phyloP scores from a whole-genome alignment of 1,284 basidiomycete species.

The Cerioporus squamosus region DNA sequence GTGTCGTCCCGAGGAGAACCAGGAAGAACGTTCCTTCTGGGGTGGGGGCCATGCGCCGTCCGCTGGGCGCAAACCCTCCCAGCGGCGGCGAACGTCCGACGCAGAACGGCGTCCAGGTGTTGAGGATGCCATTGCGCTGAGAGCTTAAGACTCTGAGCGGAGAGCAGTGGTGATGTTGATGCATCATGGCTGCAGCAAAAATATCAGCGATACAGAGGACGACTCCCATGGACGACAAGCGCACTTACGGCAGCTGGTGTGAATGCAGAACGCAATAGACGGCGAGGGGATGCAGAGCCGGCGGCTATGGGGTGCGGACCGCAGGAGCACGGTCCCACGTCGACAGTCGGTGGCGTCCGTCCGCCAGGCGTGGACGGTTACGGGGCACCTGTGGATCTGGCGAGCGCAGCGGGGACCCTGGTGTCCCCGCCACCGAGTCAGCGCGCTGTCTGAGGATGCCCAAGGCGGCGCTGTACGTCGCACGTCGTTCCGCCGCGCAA shows the following conservation, averaged over 20 bases:
- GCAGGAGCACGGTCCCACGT: constrained; percentile 17
- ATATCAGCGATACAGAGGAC: constrained; percentile 1
- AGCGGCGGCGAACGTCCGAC: neutral
- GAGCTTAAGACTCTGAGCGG: neutral
- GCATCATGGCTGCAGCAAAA: neutral
- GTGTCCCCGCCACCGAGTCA: too few species aligned
- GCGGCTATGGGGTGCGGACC: constrained; percentile 1
- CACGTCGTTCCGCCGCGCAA: neutral
- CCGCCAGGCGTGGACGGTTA: too few species aligned
- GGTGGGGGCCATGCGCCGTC: neutral
- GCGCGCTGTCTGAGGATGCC: too few species aligned
- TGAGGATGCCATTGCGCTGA: neutral
- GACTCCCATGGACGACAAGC: neutral
- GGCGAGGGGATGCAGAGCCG: constrained; percentile 5
- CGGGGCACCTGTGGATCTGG: too few species aligned
- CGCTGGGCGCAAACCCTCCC: neutral
- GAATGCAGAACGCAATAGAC: constrained; percentile 8
- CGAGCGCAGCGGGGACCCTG: too few species aligned
- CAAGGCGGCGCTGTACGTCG: neutral
- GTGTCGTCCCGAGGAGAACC: constrained; percentile 3
- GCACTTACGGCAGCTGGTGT: constrained; percentile 16
- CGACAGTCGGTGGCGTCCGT: neutral
- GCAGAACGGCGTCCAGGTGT: constrained; percentile 1
- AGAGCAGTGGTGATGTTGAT: neutral
- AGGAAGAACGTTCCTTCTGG: neutral